Evolutionary conservation across 1,139 yeast genomes (phyloP).

Genomic region (Yamadazyma trypodendri): DNA sequence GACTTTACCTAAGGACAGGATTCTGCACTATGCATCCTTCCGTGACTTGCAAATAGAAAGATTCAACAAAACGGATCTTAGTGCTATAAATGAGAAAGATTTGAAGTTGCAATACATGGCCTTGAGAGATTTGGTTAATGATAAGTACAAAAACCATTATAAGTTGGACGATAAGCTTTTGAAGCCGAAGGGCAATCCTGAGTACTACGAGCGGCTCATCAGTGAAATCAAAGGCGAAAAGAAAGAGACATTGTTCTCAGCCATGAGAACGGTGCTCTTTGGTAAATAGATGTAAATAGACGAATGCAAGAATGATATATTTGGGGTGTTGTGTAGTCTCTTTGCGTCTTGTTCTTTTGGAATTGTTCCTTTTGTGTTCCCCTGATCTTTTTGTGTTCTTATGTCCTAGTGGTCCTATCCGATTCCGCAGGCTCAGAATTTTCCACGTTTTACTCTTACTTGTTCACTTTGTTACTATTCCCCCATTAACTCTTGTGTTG

Average conservation of each 20-base stretch:
- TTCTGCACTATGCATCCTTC: conserved; percentile 66
- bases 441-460: too few relatives aligned
- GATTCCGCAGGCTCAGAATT: too few relatives aligned
- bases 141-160: conserved; percentile 64
- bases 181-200: conserved; percentile 80
- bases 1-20: conserved; percentile 61
- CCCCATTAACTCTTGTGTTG: not conserved
- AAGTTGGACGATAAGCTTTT: conserved; percentile 63
- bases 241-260: conserved; percentile 63
- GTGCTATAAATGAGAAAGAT: conserved; percentile 42
- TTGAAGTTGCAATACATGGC: conserved; percentile 61
- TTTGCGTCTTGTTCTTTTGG: too few relatives aligned
- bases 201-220: conserved; percentile 69
- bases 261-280: conserved; percentile 65
- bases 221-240: conserved; percentile 72
- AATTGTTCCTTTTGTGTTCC: not conserved
- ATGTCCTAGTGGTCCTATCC: not conserved
- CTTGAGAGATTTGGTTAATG: conserved; percentile 55
- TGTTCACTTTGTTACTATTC: not conserved
- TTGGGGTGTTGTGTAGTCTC: too few relatives aligned
- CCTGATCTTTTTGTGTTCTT: not conserved
- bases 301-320: too few relatives aligned
- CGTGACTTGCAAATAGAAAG: conserved; percentile 60
- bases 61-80: conserved; percentile 35
- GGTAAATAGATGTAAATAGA: conserved; percentile 52